Evolutionary conservation across 495 filamentous ascomycete genomes (phyloP), one percentile per base, ranked within the genome.

Genomic region (Hypomontagnella monticulosa): DNA sequence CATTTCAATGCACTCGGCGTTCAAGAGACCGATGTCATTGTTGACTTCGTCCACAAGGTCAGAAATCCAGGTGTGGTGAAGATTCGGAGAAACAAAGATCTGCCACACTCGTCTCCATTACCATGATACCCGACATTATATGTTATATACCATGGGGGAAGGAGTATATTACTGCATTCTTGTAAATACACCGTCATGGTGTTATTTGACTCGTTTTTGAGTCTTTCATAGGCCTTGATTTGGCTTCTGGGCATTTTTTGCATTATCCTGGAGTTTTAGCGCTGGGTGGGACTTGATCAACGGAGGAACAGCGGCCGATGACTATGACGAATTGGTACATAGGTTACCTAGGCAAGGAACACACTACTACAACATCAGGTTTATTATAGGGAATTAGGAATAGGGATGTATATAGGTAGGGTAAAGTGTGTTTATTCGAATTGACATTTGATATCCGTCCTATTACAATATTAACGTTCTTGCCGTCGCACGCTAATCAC

Each of bases 1-100:
- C 91, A 97, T 74, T 97, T 97, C 76, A 97, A 97, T 71, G 88
- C 87, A 18, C 82, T 90, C 47, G 91, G 89, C 8, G 85, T 97
- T 10, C 88, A 87, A 52, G 93, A 97, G 76, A 92, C 88, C 65
- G 93, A 97, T 69, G 89, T 92, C 32, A 90, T 96, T 54, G 92
- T 93, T 15, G 88, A 92, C 65, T 90, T 97, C 71, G 71, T 95
- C 47, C 96, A 97, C 78, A 93, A 91, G 63, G 89, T 93, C 16
- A 81, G 84, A 58, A 79, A 69, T 27, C 72, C 77, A 4, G 75
- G 73, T 6, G 61, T 74, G 1, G 42, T 70, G 14, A 80, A 78
- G 37, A 63, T 67, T 32, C 56, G n/a, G 65, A 69, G 65, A 46
- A 71, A 58, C 52, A 70, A 67, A 63, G 69, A 68, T 23, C 11